Conservation (phyloP, 306 rosid species). For the Luffa acutangula region DNA sequence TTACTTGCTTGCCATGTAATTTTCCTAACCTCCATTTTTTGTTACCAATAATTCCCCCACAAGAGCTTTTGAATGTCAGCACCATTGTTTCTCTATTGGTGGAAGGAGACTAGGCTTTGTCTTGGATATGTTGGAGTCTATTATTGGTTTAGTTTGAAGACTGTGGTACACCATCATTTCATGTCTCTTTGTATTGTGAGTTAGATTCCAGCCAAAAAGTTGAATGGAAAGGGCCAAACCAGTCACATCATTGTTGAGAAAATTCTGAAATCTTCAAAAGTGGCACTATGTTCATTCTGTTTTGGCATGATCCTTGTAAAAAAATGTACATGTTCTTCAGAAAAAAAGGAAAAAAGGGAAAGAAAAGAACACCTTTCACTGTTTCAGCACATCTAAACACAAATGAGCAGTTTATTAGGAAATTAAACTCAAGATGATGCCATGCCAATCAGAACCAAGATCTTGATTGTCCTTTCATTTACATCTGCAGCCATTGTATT, state of each 20-base stretch:
- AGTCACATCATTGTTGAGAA: not conserved
- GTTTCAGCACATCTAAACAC: not conserved
- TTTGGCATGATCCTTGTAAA: not conserved
- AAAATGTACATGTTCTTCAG: not conserved
- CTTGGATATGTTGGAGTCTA: not conserved
- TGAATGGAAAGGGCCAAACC: not conserved
- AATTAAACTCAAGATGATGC: not conserved
- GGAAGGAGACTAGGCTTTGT: not conserved
- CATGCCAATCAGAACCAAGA: not conserved
- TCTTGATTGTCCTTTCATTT: not conserved
- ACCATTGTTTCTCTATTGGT: slow-evolving; percentile 1
- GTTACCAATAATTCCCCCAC: not conserved
- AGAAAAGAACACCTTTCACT: not conserved
- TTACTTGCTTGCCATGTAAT: not conserved
- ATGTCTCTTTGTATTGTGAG: not conserved
- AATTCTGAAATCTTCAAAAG: not conserved
- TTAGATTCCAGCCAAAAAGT: not conserved
- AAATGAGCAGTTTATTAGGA: not conserved
- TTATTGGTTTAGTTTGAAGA: not conserved
- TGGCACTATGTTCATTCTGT: not conserved
- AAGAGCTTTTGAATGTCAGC: not conserved
- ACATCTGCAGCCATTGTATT: not conserved
- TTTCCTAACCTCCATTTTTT: not conserved
- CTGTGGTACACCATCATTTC: not conserved
- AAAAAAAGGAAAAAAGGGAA: not conserved